A percentile compares a stretch with the other conserved stretches of the same genome.
phyloP scores from a whole-genome alignment of 305 asterid species.

The Euphrasia arctica region DNA sequence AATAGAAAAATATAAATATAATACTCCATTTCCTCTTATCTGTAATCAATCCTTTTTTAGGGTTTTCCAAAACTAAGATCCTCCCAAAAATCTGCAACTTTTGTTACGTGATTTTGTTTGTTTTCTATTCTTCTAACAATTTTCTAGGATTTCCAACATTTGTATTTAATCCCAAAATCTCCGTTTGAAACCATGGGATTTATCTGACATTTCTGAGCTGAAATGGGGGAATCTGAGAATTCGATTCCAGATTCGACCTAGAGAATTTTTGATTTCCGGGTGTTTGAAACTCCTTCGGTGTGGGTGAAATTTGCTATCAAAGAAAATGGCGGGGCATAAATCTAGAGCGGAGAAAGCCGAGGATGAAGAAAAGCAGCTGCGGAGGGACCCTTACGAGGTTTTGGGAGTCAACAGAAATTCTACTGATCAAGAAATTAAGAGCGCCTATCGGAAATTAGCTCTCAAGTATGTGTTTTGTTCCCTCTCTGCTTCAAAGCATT shows the following conservation, averaged over 20 bases:
- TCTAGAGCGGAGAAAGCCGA: constrained; percentile 60
- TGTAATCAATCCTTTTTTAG: neutral
- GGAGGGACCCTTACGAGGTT: constrained; percentile 96
- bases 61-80: neutral
- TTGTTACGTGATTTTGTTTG: neutral
- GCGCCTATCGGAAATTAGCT: constrained; percentile 83
- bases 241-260: constrained; percentile 32
- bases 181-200: constrained; percentile 18
- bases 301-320: constrained; percentile 15
- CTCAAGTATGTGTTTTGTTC: constrained; percentile 55
- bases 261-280: constrained; percentile 10
- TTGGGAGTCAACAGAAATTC: constrained; percentile 77
- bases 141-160: constrained; percentile 28
- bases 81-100: neutral
- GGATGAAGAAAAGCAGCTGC: constrained; percentile 55
- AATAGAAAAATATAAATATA: constrained; percentile 11
- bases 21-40: constrained; percentile 36
- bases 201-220: constrained; percentile 26
- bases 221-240: constrained; percentile 31
- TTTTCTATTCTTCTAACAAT: neutral
- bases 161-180: constrained; percentile 19
- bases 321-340: constrained; percentile 71
- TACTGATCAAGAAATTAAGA: constrained; percentile 92
- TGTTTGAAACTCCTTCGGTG: constrained; percentile 10
- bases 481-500: neutral